Evolutionary conservation across 2,329 filamentous ascomycete species (phyloP), one percentile per base, ranked within the genome.

Genomic region (Davidsoniella neocaledoniae): DNA sequence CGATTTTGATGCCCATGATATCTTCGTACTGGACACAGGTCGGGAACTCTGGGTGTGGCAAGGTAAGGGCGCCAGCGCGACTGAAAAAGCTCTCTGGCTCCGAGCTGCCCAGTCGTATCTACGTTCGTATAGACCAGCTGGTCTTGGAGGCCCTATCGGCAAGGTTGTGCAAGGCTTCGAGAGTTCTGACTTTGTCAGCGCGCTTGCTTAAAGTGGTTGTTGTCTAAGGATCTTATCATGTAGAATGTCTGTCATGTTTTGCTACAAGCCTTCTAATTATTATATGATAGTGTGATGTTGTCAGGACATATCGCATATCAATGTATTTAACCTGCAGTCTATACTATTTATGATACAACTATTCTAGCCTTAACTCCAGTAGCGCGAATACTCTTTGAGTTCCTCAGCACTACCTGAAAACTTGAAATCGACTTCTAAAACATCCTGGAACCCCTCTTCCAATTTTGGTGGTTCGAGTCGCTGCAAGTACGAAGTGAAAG

Each of bases 401-500:
- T 86, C 79, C 33, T 81, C 76, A 47, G 77, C 72, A 1, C 71
- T 74, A 0, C 86, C 86, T 40, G 75, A 68, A 60, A 91, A 90
- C 61, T 73, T 64, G 59, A 98, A 98, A 29, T 83, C 75, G 0
- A 94, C 68, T 49, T 77, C 75, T 1, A 76, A 69, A 36, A 98
- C 76, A 56, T 95, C 86, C 55, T 82, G 68, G 58, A 95, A 95
- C 0, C 90, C 91, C 10, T 74, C 71, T 1, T 74, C 53, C 25
- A 36, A n/a, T 38, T 71, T 73, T 0, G 90, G 91, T 56, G 81
- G 73, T 55, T 78, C 77, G 64, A 85, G 91, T 48, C 85, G 74
- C 7, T 79, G 76, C 14, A 71, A 68, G 60, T 86, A 98, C 10
- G 79, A 74, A 21, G 72, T 77, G 62, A 95, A 96, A 0, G 91